These are phyloP conservation scores for Benincasa hispida DNA, from an alignment of 306 rosid genomes.

Conservation along the genomic window DNA sequence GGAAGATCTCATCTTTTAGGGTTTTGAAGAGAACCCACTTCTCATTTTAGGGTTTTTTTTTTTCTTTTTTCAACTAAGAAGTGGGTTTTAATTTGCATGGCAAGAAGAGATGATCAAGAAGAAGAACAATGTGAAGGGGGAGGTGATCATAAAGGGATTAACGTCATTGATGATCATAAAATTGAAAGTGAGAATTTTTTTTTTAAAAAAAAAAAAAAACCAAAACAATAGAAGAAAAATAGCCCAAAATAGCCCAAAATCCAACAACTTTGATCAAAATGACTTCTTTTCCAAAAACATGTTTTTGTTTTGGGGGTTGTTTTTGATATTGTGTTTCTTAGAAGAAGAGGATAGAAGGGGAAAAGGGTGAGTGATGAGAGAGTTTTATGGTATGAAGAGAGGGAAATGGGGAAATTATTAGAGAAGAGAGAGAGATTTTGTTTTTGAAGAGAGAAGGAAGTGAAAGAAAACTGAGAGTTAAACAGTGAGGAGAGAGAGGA, in stretches of 20 bases:
- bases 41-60: not conserved
- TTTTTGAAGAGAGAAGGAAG: not conserved
- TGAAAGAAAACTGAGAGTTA: constrained; percentile 8
- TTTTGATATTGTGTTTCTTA: not conserved
- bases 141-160: not conserved
- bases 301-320: not conserved
- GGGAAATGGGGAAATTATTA: not conserved
- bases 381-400: not conserved
- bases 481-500: not conserved
- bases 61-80: not conserved
- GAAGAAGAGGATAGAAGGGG: not conserved
- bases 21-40: constrained; percentile 8
- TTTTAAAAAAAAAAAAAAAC: not conserved
- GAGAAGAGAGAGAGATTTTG: constrained; percentile 3
- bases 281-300: no score
- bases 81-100: not conserved
- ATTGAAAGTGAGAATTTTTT: not conserved
- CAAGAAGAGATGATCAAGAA: not conserved
- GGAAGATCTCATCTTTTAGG: constrained; percentile 12
- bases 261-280: no score
- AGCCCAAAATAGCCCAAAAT: no score
- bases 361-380: not conserved
- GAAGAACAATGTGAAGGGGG: not conserved
- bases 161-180: not conserved
- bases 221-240: no score